phyloP scores from a whole-genome alignment of 192 early-diverging fungal genomes.

The Rhizophagus clarus region DNA sequence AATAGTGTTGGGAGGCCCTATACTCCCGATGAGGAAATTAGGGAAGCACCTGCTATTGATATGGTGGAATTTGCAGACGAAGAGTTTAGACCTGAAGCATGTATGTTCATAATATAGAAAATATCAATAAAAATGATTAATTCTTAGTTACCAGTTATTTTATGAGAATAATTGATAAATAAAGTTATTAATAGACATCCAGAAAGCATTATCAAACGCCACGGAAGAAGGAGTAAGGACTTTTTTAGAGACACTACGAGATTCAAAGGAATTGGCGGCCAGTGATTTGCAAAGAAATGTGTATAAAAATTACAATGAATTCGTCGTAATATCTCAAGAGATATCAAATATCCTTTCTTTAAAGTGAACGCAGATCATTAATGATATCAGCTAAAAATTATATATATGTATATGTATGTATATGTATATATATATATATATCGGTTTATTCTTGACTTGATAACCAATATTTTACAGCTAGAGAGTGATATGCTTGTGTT shows the following conservation, averaged over 20 bases:
- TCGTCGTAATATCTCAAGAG: constrained; percentile 85
- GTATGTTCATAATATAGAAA: constrained; percentile 34
- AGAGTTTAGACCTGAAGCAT: constrained; percentile 56
- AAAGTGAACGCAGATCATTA: neutral
- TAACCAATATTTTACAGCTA: constrained; percentile 39
- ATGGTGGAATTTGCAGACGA: constrained; percentile 54
- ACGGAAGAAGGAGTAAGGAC: constrained; percentile 61
- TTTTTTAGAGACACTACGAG: constrained; percentile 58
- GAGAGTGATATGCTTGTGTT: constrained; percentile 77
- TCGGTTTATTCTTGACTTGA: constrained; percentile 26
- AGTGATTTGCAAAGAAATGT: constrained; percentile 80
- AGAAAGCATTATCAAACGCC: constrained; percentile 50
- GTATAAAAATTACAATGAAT: constrained; percentile 82
- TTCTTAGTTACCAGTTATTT: neutral
- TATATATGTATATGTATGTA: no score
- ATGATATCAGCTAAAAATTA: neutral
- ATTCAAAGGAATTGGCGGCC: constrained; percentile 69
- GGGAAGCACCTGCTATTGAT: constrained; percentile 44
- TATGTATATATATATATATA: no score
- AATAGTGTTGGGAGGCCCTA: neutral
- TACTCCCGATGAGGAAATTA: constrained; percentile 2
- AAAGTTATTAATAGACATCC: constrained; percentile 50
- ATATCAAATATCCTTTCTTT: constrained; percentile 55
- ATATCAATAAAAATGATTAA: neutral
- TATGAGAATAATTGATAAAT: neutral